These are phyloP conservation scores for Candida multigemmis DNA, from an alignment of 805 yeast species.

Conservation along the genomic window DNA sequence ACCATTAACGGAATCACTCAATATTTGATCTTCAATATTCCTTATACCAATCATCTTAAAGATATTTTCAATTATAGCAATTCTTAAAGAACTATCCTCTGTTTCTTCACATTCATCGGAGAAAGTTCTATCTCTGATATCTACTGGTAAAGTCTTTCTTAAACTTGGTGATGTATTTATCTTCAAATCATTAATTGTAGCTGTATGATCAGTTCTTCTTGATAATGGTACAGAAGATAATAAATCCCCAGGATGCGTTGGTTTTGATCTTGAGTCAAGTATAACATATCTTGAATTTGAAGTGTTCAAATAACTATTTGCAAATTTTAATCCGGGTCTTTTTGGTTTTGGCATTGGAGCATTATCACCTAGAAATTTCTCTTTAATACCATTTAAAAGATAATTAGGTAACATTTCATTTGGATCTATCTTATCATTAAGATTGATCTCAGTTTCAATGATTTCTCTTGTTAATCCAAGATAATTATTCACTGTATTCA, in stretches of 20 bases:
- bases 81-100: conserved; percentile 55
- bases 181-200: conserved; percentile 4
- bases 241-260: conserved; percentile 77
- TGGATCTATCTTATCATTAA: conserved; percentile 36
- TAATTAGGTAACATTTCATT: conserved; percentile 46
- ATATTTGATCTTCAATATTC: conserved; percentile 12
- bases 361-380: conserved; percentile 17
- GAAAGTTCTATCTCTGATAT: conserved; percentile 18
- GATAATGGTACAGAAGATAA: conserved; percentile 72
- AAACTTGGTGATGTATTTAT: conserved; percentile 5
- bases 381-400: conserved; percentile 48
- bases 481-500: conserved; percentile 82
- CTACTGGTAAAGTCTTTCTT: conserved; percentile 1
- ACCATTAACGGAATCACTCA: conserved; percentile 17
- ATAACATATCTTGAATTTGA: conserved; percentile 29
- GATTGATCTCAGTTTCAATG: conserved; percentile 59
- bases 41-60: conserved; percentile 58
- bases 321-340: conserved; percentile 1
- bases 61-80: conserved; percentile 63
- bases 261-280: conserved; percentile 42
- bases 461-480: conserved; percentile 79
- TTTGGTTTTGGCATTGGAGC: conserved; percentile 2
- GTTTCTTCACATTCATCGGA: conserved; percentile 57
- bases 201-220: conserved; percentile 17
- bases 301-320: conserved; percentile 4